Conservation (phyloP, 2,329 filamentous ascomycete species). For the Lithohypha guttulata region DNA sequence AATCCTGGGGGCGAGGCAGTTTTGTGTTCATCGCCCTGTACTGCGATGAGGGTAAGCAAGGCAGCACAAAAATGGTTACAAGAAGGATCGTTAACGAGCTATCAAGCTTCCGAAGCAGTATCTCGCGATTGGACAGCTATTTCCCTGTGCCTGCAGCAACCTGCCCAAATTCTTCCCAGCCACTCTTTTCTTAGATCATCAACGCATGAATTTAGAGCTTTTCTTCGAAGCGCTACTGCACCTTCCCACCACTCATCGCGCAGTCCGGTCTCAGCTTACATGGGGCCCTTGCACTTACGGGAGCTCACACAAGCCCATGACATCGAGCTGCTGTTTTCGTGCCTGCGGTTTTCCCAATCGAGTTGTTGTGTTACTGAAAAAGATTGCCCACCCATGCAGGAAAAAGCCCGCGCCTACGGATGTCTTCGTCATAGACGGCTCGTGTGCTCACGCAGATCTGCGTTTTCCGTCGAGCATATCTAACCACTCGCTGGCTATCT, state of each 20-base stretch:
- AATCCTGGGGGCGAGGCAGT: background rate
- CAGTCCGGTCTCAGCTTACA: too few species aligned
- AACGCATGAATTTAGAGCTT: too few species aligned
- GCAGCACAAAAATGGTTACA: background rate
- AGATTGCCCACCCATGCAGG: background rate
- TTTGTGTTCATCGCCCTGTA: too few species aligned
- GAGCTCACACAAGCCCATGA: constrained; percentile 1
- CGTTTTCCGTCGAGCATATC: too few species aligned
- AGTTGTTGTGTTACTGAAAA: constrained; percentile 2
- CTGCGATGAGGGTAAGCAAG: too few species aligned
- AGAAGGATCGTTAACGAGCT: constrained; percentile 5
- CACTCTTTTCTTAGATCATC: too few species aligned
- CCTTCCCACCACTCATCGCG: too few species aligned
- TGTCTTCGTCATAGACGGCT: too few species aligned
- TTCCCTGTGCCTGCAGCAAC: constrained; percentile 8
- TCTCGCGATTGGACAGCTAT: background rate
- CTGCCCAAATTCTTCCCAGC: too few species aligned
- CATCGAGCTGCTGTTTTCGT: background rate
- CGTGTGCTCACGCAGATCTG: too few species aligned
- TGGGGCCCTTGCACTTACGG: background rate
- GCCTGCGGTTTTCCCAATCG: constrained; percentile 1
- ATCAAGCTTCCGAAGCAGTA: constrained; percentile 3
- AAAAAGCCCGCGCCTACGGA: background rate
- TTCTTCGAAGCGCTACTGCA: too few species aligned
- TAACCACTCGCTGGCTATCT: too few species aligned